phyloP scores from a whole-genome alignment of 2,329 filamentous ascomycete species.

The Diatrype stigma region DNA sequence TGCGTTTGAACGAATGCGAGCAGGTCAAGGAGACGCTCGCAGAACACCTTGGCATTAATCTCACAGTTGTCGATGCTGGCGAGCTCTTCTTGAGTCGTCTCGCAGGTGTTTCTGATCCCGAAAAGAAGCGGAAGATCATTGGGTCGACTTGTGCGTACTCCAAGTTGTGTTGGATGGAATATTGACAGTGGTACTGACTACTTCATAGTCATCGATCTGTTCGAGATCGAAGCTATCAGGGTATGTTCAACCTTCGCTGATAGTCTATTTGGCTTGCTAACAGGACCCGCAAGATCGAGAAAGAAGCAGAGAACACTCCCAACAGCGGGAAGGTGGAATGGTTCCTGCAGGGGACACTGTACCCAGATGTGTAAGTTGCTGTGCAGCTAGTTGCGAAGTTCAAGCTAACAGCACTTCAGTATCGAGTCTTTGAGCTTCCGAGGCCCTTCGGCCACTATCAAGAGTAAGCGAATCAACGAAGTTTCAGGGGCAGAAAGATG shows the following conservation, averaged over 20 bases:
- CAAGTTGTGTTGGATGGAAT: slow-evolving; percentile 3
- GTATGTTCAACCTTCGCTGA: not conserved
- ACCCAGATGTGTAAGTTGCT: slow-evolving; percentile 35
- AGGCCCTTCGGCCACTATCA: slow-evolving; percentile 48
- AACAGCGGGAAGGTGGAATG: slow-evolving; percentile 75
- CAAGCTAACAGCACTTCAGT: slow-evolving; percentile 24
- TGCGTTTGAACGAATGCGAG: slow-evolving; percentile 81
- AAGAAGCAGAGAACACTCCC: slow-evolving; percentile 60
- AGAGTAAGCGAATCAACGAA: slow-evolving; percentile 24
- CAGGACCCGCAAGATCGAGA: slow-evolving; percentile 51
- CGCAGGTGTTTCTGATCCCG: slow-evolving; percentile 71
- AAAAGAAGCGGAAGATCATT: slow-evolving; percentile 89
- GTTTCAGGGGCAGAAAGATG: not conserved
- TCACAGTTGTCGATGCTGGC: slow-evolving; percentile 79
- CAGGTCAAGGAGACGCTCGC: slow-evolving; percentile 76
- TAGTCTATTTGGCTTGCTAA: not conserved
- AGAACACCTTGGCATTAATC: slow-evolving; percentile 80
- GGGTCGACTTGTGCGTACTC: slow-evolving; percentile 52
- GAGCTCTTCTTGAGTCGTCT: slow-evolving; percentile 75
- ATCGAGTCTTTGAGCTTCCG: slow-evolving; percentile 47
- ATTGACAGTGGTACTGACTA: slow-evolving; percentile 3
- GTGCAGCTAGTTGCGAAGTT: not conserved
- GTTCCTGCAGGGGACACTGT: slow-evolving; percentile 84
- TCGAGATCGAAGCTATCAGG: slow-evolving; percentile 67
- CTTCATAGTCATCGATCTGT: slow-evolving; percentile 67